Conservation (phyloP, 768 basidiomycete species). For the Mycena epipterygia region DNA sequence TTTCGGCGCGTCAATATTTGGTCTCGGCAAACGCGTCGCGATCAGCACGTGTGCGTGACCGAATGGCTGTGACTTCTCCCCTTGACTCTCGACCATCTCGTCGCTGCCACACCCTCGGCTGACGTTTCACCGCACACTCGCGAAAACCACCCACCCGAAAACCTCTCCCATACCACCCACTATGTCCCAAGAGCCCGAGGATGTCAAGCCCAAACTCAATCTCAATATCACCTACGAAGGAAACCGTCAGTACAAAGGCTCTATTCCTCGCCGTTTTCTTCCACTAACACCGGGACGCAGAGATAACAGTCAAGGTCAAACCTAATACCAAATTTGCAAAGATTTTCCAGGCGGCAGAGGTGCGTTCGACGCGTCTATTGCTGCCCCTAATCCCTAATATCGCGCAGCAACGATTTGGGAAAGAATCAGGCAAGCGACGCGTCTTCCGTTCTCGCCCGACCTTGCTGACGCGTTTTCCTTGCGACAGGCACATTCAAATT, state of each 20-base stretch:
- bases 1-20: not conserved
- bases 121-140: not conserved
- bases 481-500: conserved; percentile 74
- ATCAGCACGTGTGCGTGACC: conserved; percentile 7
- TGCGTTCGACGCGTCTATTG: conserved; percentile 45
- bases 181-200: conserved; percentile 67
- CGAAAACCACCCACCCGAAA: not conserved
- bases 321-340: conserved; percentile 73
- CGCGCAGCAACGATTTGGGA: conserved; percentile 65
- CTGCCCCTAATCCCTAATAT: not conserved
- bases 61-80: not conserved
- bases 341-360: conserved; percentile 78
- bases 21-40: not conserved
- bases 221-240: conserved; percentile 70
- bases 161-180: not conserved
- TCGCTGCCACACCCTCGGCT: not conserved
- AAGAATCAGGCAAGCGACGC: conserved; percentile 61
- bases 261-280: not conserved
- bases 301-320: conserved; percentile 78
- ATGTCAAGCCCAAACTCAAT: conserved; percentile 81
- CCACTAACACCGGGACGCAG: conserved; percentile 49
- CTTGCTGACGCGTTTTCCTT: conserved; percentile 4
- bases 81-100: not conserved
- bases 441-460: conserved; percentile 4
- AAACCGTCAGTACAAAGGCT: conserved; percentile 54